A percentile compares a stretch with the other conserved stretches of the same genome.
These are phyloP conservation scores for Komagataea norvegica DNA, from an alignment of 1,139 yeast species.

Conservation along the genomic window DNA sequence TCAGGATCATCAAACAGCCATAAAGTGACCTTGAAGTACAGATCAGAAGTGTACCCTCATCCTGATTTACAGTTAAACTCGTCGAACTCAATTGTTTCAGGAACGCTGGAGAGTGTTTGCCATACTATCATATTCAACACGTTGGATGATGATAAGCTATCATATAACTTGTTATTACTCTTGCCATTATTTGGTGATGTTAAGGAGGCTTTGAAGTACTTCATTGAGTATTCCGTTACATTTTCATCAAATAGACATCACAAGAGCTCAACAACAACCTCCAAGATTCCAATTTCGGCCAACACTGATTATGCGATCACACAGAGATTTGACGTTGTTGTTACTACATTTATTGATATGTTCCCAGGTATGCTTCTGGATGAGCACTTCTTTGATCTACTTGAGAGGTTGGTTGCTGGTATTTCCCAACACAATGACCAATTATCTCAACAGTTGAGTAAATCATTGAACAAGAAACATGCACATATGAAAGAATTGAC, in stretches of 20 bases:
- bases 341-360: conserved; percentile 41
- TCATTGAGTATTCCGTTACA: conserved; percentile 39
- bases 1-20: conserved; percentile 3
- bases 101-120: conserved; percentile 64
- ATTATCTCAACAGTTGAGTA: conserved; percentile 40
- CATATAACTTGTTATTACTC: conserved; percentile 46
- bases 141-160: conserved; percentile 33
- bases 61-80: conserved; percentile 62
- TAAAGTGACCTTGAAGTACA: conserved; percentile 28
- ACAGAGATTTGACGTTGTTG: conserved; percentile 41
- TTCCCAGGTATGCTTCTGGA: conserved; percentile 55
- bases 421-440: conserved; percentile 44
- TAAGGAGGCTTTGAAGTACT: conserved; percentile 44
- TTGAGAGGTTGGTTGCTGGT: conserved; percentile 40
- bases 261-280: conserved; percentile 7
- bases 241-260: conserved; percentile 29
- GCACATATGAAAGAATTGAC: conserved; percentile 36
- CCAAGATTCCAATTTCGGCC: conserved; percentile 26
- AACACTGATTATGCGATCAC: conserved; percentile 35
- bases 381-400: conserved; percentile 39
- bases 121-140: conserved; percentile 64
- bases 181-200: conserved; percentile 67
- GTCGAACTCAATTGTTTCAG: conserved; percentile 37
- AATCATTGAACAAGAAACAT: conserved; percentile 38
- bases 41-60: conserved; percentile 51